A percentile compares a stretch with the other conserved stretches of the same genome.
Evolutionary conservation across 2,329 filamentous ascomycete species (phyloP).

Genomic region (Cladorrhinum sp.): DNA sequence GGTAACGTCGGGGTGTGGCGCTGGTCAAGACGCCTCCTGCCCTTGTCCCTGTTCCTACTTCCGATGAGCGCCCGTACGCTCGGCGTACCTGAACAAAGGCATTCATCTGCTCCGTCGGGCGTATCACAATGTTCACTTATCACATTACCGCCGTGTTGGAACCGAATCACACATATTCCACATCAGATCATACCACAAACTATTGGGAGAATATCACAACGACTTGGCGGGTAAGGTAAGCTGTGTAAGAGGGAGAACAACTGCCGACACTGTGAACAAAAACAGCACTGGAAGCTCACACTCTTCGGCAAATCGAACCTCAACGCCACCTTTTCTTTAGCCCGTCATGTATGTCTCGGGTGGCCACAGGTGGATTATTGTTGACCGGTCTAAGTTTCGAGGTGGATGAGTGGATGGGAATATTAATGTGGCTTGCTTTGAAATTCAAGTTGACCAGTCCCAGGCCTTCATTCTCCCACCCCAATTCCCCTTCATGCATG

Average conservation of each 20-base stretch:
- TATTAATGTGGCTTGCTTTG: not conserved
- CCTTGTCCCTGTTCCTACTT: not conserved
- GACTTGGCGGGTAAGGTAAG: not conserved
- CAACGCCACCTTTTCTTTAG: not conserved
- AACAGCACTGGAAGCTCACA: not conserved
- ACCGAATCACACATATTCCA: too few relatives aligned
- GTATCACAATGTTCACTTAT: not conserved
- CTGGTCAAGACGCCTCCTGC: not conserved
- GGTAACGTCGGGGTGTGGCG: not conserved
- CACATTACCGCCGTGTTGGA: not conserved
- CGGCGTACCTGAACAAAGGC: not conserved
- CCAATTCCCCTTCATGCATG: not conserved
- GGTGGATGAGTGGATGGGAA: not conserved
- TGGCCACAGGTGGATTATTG: constrained; percentile 6
- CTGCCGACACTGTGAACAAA: not conserved
- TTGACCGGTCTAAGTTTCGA: not conserved
- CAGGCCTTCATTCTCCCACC: not conserved
- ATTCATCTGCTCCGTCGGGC: not conserved
- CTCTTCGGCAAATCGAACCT: not conserved
- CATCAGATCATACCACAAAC: not conserved
- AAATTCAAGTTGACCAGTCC: not conserved
- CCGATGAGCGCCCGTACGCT: not conserved
- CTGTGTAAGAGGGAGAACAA: not conserved
- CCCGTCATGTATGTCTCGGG: constrained; percentile 10
- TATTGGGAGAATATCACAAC: too few relatives aligned